Evolutionary conservation across 73 alveolate genomes (phyloP).

Genomic region (Paramecium pentaurelia): DNA sequence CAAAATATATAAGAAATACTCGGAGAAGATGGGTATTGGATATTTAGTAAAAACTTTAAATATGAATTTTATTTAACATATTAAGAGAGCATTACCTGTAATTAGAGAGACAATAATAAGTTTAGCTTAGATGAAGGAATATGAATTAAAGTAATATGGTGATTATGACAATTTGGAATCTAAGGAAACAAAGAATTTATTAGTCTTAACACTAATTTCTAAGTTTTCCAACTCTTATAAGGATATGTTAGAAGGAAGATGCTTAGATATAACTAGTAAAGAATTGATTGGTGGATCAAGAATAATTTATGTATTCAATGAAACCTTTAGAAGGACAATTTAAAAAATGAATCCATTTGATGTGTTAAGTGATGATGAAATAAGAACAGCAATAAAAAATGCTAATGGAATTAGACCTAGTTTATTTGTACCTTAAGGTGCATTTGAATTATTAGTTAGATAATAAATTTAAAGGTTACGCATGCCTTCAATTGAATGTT

Average conservation of each 20-base stretch:
- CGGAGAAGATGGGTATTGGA: slow-evolving; percentile 64
- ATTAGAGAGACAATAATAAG: slow-evolving; percentile 53
- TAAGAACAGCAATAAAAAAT: slow-evolving; percentile 77
- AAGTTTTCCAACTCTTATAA: slow-evolving; percentile 34
- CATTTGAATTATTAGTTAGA: slow-evolving; percentile 86
- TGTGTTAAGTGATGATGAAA: slow-evolving; percentile 72
- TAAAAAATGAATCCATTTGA: slow-evolving; percentile 75
- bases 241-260: slow-evolving; percentile 68
- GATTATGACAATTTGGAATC: slow-evolving; percentile 35
- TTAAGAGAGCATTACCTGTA: slow-evolving; percentile 55
- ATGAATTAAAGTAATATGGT: slow-evolving; percentile 41
- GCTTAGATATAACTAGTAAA: slow-evolving; percentile 61
- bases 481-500: slow-evolving; percentile 83
- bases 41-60: slow-evolving; percentile 55
- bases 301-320: slow-evolving; percentile 69
- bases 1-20: slow-evolving; percentile 63
- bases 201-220: slow-evolving; percentile 27
- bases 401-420: slow-evolving; percentile 79
- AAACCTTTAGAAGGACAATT: slow-evolving; percentile 63
- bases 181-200: slow-evolving; percentile 26
- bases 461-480: slow-evolving; percentile 81
- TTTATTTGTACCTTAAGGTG: slow-evolving; percentile 92
- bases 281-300: slow-evolving; percentile 81
- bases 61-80: slow-evolving; percentile 56
- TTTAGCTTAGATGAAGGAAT: slow-evolving; percentile 42